Evolutionary conservation across 129 eudicot species (phyloP).

Genomic region (Lactuca sativa): DNA sequence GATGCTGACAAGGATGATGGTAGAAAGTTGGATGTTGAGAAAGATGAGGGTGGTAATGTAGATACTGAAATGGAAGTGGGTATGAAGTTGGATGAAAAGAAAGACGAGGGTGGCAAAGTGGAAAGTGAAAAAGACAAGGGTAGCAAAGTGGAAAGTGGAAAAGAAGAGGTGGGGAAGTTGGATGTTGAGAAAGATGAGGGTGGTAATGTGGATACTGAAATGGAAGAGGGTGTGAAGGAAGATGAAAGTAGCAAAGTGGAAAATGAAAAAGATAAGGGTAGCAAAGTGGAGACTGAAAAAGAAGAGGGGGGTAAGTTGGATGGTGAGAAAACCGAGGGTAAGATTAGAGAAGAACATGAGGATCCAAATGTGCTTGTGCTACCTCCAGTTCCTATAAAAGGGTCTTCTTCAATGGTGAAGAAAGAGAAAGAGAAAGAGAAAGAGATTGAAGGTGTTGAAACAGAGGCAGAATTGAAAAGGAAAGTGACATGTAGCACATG

Average conservation of each 20-base stretch:
- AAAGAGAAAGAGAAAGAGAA: constrained; percentile 31
- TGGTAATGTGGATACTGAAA: constrained; percentile 1
- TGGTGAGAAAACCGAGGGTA: not conserved
- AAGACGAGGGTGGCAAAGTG: constrained; percentile 3
- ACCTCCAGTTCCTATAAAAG: constrained; percentile 50
- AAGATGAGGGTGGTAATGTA: constrained; percentile 1
- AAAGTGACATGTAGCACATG: constrained; percentile 62
- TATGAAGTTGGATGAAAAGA: not conserved
- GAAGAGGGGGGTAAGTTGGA: constrained; percentile 5
- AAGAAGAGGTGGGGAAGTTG: constrained; percentile 2
- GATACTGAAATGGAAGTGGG: constrained; percentile 2
- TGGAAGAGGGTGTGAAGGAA: constrained; percentile 1
- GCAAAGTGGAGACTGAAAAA: not conserved
- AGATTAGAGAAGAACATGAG: constrained; percentile 24
- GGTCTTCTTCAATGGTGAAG: constrained; percentile 31
- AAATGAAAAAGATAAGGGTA: not conserved
- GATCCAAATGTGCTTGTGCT: constrained; percentile 52
- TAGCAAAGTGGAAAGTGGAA: not conserved
- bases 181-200: constrained; percentile 15
- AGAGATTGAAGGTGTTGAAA: constrained; percentile 37
- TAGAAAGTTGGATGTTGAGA: not conserved
- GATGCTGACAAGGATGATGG: constrained; percentile 14
- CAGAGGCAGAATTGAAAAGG: constrained; percentile 47
- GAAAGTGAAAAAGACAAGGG: constrained; percentile 4
- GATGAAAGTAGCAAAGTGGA: constrained; percentile 6